These are phyloP conservation scores for Pleurotus cornucopiae DNA, from an alignment of 768 basidiomycete species.

Conservation along the genomic window DNA sequence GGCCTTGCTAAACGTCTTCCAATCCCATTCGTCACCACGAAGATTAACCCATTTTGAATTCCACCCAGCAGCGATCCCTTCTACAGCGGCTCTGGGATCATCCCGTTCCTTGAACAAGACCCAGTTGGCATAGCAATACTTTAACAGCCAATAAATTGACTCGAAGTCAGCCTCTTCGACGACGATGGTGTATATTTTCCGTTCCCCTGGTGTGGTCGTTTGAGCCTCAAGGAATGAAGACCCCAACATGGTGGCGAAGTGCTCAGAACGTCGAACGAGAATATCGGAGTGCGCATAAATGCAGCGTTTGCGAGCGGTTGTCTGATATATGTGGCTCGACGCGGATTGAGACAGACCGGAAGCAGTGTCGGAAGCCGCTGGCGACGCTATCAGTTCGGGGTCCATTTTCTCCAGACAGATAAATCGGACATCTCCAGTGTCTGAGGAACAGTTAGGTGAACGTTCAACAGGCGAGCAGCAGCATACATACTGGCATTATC, in stretches of 20 bases:
- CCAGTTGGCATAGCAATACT: conserved; percentile 76
- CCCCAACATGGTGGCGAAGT: conserved; percentile 70
- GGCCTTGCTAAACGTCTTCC: conserved; percentile 54
- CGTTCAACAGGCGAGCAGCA: not conserved
- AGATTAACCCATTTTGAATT: conserved; percentile 52
- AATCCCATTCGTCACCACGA: conserved; percentile 59
- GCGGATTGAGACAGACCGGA: conserved; percentile 34
- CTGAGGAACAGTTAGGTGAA: conserved; percentile 21
- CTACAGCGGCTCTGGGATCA: conserved; percentile 63
- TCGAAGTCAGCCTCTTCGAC: conserved; percentile 77
- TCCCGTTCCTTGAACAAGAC: conserved; percentile 65
- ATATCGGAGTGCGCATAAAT: conserved; percentile 82
- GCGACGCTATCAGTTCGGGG: conserved; percentile 20
- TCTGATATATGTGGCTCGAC: conserved; percentile 38
- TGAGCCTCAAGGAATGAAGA: conserved; percentile 66
- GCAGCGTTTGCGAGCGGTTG: conserved; percentile 62
- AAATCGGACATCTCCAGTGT: conserved; percentile 76
- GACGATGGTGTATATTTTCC: conserved; percentile 60
- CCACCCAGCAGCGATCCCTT: conserved; percentile 65
- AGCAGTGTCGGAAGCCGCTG: conserved; percentile 23
- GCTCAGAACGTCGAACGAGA: conserved; percentile 68
- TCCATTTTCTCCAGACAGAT: conserved; percentile 58
- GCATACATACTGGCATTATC: conserved; percentile 61
- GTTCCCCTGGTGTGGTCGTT: conserved; percentile 35
- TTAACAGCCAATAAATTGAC: conserved; percentile 76